Conservation (phyloP, 768 basidiomycete species). For the Tulasnella sp. region DNA sequence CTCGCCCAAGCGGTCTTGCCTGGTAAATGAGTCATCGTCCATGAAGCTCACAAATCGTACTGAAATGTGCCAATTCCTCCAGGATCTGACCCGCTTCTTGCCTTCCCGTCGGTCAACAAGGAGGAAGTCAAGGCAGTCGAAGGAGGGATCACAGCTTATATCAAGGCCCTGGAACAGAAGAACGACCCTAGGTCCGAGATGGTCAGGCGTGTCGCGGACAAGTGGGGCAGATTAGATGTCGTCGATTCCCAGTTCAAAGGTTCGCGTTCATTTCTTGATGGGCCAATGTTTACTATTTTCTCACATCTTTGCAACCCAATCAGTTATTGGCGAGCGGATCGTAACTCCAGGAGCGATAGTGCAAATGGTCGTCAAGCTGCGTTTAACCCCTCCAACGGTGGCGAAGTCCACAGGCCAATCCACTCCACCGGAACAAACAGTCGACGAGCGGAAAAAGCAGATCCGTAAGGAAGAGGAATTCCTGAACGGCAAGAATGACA, state of each 20-base stretch:
- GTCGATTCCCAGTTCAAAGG: constrained; percentile 81
- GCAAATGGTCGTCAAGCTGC: constrained; percentile 73
- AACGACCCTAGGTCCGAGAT: constrained; percentile 40
- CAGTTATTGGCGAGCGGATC: constrained; percentile 83
- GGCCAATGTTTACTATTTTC: not conserved
- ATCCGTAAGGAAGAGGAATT: constrained; percentile 60
- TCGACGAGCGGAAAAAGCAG: constrained; percentile 34
- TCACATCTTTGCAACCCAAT: no score
- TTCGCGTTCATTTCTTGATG: constrained; percentile 27
- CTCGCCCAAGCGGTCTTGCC: constrained; percentile 76
- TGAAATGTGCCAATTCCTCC: no score
- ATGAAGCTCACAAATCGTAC: no score
- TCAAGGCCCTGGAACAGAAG: constrained; percentile 41
- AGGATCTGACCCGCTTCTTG: constrained; percentile 40
- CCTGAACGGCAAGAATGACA: constrained; percentile 48
- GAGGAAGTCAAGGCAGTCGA: constrained; percentile 39
- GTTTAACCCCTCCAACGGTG: constrained; percentile 47
- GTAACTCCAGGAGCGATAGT: constrained; percentile 85
- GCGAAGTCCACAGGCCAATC: constrained; percentile 20
- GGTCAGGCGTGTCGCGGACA: constrained; percentile 52
- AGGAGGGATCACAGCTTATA: constrained; percentile 20
- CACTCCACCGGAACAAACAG: constrained; percentile 24
- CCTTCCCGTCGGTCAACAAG: constrained; percentile 62
- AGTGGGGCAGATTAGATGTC: constrained; percentile 68
- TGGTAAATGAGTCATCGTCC: constrained; percentile 28